Evolutionary conservation across 192 early-diverging fungal species (phyloP).

Genomic region (Coemansia sp.): DNA sequence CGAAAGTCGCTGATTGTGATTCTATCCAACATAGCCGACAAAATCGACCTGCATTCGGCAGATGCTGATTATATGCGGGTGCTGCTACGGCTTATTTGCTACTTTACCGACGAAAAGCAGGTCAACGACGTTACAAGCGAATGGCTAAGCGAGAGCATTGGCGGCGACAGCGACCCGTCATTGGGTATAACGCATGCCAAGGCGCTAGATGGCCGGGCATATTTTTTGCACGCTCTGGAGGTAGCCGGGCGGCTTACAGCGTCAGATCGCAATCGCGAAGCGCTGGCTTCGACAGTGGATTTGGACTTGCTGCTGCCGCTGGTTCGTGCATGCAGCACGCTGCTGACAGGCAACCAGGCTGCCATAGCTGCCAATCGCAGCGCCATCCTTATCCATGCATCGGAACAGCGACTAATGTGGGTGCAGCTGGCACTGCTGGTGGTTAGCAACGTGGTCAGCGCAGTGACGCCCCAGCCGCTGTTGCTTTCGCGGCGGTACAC

Average conservation of each 20-base stretch:
- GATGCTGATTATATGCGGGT: constrained; percentile 17
- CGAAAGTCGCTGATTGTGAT: constrained; percentile 38
- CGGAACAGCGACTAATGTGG: constrained; percentile 41
- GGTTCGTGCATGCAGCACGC: constrained; percentile 24
- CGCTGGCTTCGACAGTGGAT: constrained; percentile 6
- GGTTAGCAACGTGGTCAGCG: constrained; percentile 38
- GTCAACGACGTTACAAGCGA: constrained; percentile 19
- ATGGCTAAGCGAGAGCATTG: constrained; percentile 25
- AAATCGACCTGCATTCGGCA: constrained; percentile 18
- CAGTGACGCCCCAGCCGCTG: constrained; percentile 28
- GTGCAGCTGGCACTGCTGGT: constrained; percentile 45
- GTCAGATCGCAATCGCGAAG: constrained; percentile 22
- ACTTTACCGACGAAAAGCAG: constrained; percentile 46
- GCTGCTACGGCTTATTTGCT: constrained; percentile 28
- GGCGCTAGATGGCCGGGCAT: constrained; percentile 26
- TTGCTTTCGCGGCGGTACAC: constrained; percentile 32
- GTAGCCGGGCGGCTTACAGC: constrained; percentile 29
- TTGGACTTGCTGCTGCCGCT: constrained; percentile 17
- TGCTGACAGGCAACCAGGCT: constrained; percentile 33
- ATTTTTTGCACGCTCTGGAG: constrained; percentile 45
- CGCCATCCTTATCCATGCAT: constrained; percentile 9
- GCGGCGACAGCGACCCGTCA: constrained; percentile 2
- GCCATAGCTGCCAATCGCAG: constrained; percentile 9
- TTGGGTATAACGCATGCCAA: constrained; percentile 12
- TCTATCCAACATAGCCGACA: constrained; percentile 34